Evolutionary conservation across 768 basidiomycete genomes (phyloP).

Genomic region (Amanita brunnescens): DNA sequence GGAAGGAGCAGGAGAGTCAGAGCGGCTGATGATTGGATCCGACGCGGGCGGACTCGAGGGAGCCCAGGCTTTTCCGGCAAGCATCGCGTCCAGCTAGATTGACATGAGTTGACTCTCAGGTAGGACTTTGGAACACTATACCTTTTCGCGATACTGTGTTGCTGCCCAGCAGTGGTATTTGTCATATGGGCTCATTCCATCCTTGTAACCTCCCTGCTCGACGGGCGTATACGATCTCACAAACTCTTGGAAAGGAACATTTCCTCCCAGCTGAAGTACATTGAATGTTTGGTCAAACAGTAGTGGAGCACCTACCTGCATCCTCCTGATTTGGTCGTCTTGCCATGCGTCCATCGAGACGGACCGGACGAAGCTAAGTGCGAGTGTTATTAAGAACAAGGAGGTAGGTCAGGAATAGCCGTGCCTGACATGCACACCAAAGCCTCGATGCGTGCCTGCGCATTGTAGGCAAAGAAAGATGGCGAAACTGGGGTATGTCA

Average conservation of each 20-base stretch:
- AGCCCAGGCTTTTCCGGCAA: slow-evolving; percentile 73
- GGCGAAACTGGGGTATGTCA: slow-evolving; percentile 37
- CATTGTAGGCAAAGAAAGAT: slow-evolving; percentile 90
- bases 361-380: slow-evolving; percentile 75
- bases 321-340: slow-evolving; percentile 76
- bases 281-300: slow-evolving; percentile 1
- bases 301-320: slow-evolving; percentile 56
- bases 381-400: slow-evolving; percentile 16
- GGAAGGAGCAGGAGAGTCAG: slow-evolving; percentile 51
- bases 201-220: slow-evolving; percentile 62
- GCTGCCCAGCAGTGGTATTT: slow-evolving; percentile 94
- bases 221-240: slow-evolving; percentile 58
- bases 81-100: slow-evolving; percentile 62
- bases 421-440: slow-evolving; percentile 89
- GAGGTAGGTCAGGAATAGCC: slow-evolving; percentile 8
- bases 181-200: slow-evolving; percentile 53
- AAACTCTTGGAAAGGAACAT: slow-evolving; percentile 74
- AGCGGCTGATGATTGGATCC: slow-evolving; percentile 26
- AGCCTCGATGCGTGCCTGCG: slow-evolving; percentile 76
- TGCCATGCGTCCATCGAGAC: slow-evolving; percentile 98
- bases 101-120: slow-evolving; percentile 14
- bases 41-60: slow-evolving; percentile 61
- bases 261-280: slow-evolving; percentile 69
- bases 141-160: slow-evolving; percentile 91
- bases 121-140: slow-evolving; percentile 20